Conservation (phyloP, 2,329 filamentous ascomycete genomes). For the Aspergillus intermedius region DNA sequence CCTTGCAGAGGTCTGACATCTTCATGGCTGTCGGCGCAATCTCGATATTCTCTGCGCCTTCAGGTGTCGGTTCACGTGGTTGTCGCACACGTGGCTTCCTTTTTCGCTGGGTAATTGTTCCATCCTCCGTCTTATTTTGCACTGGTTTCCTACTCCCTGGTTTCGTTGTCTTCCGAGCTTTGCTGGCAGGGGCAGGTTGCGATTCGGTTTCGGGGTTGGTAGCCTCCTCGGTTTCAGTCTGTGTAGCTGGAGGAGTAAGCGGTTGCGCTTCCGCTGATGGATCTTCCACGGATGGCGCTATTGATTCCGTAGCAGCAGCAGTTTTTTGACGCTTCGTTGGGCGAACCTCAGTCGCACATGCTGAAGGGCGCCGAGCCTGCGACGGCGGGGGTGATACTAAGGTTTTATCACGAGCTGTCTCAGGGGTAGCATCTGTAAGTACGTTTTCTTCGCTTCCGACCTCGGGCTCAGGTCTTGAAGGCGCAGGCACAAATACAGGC, state of each 20-base stretch:
- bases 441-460: constrained; percentile 2
- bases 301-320: constrained; percentile 4
- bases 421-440: constrained; percentile 4
- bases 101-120: constrained; percentile 12
- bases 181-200: constrained; percentile 6
- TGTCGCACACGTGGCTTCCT: constrained; percentile 25
- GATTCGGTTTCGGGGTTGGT: constrained; percentile 6
- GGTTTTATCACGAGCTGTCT: constrained; percentile 4
- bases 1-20: constrained; percentile 54
- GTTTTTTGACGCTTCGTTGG: constrained; percentile 26
- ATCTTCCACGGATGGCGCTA: background rate
- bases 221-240: constrained; percentile 17
- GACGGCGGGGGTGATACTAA: constrained; percentile 3
- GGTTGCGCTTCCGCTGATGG: constrained; percentile 5
- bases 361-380: constrained; percentile 3
- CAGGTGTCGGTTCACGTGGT: constrained; percentile 39
- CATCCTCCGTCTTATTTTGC: constrained; percentile 17
- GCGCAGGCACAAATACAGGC: constrained; percentile 7
- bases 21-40: constrained; percentile 50
- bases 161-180: constrained; percentile 13
- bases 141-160: constrained; percentile 21
- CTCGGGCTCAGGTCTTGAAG: constrained; percentile 11
- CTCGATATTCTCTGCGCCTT: constrained; percentile 42
- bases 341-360: constrained; percentile 13
- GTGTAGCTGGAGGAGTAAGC: constrained; percentile 20